These are phyloP conservation scores for Yamagishiella unicocca DNA, from an alignment of 139 green algal species.

Conservation along the genomic window DNA sequence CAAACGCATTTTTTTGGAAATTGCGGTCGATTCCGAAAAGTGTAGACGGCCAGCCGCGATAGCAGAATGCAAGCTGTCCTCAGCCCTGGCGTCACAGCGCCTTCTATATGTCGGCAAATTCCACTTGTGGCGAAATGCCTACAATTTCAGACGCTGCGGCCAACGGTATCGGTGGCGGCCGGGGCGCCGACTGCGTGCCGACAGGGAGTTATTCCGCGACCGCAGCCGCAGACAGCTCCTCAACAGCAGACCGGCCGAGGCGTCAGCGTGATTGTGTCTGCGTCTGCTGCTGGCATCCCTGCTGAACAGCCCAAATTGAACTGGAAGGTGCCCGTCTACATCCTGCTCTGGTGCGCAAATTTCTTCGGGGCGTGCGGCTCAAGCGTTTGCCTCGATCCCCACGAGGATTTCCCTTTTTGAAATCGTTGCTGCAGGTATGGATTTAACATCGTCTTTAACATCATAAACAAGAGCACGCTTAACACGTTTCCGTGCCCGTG, in stretches of 20 bases:
- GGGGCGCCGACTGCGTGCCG: conserved; percentile 1
- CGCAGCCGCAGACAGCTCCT: neutral
- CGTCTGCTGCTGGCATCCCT: conserved; percentile 10
- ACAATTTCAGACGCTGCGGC: neutral
- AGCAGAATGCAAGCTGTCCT: conserved; percentile 6
- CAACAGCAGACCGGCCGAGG: neutral
- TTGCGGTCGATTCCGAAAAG: neutral
- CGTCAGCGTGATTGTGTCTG: neutral
- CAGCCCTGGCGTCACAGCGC: neutral
- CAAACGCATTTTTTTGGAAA: neutral
- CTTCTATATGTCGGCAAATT: neutral
- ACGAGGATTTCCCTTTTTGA: neutral
- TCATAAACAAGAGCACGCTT: conserved; percentile 90
- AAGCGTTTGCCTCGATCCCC: neutral
- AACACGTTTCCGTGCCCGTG: conserved; percentile 91
- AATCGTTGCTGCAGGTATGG: conserved; percentile 74
- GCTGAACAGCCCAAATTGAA: neutral
- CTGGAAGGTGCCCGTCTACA: conserved; percentile 67
- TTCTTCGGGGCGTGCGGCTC: neutral
- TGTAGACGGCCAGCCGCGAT: neutral
- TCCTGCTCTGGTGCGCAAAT: conserved; percentile 61
- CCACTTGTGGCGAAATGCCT: neutral
- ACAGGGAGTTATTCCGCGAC: conserved; percentile 19
- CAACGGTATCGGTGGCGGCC: conserved; percentile 6
- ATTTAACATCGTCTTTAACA: conserved; percentile 96